phyloP scores from a whole-genome alignment of 2,329 filamentous ascomycete genomes.

The Teratosphaeria gauchensis region DNA sequence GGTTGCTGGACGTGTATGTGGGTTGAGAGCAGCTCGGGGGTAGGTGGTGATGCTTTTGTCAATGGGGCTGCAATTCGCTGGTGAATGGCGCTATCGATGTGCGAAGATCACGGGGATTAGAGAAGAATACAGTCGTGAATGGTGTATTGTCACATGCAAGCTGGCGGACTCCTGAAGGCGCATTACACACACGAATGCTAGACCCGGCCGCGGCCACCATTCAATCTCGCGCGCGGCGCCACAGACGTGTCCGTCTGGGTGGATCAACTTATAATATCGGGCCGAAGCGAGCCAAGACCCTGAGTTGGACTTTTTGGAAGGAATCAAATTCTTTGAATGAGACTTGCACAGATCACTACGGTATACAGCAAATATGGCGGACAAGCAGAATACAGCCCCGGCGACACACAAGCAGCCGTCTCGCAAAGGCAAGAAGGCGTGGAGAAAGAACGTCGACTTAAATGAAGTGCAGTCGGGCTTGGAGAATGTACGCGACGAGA shows the following conservation, averaged over 20 bases:
- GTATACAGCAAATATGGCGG: slow-evolving; percentile 26
- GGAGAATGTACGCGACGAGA: slow-evolving; percentile 74
- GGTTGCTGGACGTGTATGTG: neutral
- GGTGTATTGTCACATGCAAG: neutral
- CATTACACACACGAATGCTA: neutral
- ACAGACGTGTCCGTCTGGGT: neutral
- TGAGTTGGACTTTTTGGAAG: neutral
- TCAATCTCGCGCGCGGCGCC: neutral
- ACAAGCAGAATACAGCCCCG: slow-evolving; percentile 49
- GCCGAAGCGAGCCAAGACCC: neutral
- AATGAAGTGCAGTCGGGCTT: slow-evolving; percentile 76
- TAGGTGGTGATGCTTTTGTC: neutral
- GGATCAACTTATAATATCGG: neutral
- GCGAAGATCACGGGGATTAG: neutral
- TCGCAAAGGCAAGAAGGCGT: slow-evolving; percentile 95
- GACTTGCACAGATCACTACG: neutral
- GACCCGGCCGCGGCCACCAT: neutral
- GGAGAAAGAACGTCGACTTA: slow-evolving; percentile 96
- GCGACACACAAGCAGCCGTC: slow-evolving; percentile 80
- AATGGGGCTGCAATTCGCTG: neutral
- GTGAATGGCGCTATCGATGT: neutral
- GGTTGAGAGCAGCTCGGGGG: neutral
- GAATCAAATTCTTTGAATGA: neutral
- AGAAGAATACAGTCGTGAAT: neutral
- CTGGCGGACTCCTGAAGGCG: neutral